phyloP scores from a whole-genome alignment of 345 rosid genomes.

The Eucalyptus regnans region DNA sequence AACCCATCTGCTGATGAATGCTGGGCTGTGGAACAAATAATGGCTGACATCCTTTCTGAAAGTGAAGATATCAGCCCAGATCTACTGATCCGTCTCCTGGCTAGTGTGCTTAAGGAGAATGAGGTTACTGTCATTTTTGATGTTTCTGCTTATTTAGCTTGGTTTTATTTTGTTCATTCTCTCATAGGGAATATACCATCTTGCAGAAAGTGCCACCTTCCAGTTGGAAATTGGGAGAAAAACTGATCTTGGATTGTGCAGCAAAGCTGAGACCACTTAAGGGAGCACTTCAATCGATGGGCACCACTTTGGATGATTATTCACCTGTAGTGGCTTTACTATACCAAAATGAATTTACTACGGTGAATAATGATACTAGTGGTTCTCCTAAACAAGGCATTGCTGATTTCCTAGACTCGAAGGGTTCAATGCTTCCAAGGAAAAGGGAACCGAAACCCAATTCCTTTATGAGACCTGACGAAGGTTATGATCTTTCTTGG shows the following conservation, averaged over 20 bases:
- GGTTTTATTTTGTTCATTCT: background rate
- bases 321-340: too few relatives aligned
- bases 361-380: slow-evolving; percentile 1
- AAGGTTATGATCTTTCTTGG: background rate
- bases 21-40: slow-evolving; percentile 51
- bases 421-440: background rate
- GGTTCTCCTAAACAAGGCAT: slow-evolving; percentile 2
- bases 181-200: background rate
- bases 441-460: background rate
- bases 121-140: slow-evolving; percentile 21
- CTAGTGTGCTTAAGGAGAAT: slow-evolving; percentile 40
- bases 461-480: background rate
- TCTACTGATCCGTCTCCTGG: slow-evolving; percentile 40
- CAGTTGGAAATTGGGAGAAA: slow-evolving; percentile 36
- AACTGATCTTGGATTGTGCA: slow-evolving; percentile 36
- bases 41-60: slow-evolving; percentile 50
- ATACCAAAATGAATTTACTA: background rate
- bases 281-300: too few relatives aligned
- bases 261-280: slow-evolving; percentile 25
- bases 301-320: too few relatives aligned
- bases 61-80: slow-evolving; percentile 39
- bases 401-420: background rate
- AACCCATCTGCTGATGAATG: background rate
- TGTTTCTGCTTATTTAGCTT: background rate
- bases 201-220: slow-evolving; percentile 33